Evolutionary conservation across 345 rosid species (phyloP).

Genomic region (Moringa oleifera): DNA sequence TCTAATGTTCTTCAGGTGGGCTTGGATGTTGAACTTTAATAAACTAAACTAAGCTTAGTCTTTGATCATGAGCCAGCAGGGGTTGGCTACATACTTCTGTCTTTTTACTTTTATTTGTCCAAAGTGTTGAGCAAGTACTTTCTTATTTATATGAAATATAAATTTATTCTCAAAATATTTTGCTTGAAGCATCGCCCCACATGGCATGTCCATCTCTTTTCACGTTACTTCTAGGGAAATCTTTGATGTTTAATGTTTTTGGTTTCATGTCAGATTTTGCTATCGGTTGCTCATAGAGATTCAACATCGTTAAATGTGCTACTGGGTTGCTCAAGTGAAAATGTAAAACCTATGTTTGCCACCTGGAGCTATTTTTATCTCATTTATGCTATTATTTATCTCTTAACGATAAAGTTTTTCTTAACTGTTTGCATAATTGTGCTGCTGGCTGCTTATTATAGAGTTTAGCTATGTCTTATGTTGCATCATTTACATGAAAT

Average conservation of each 20-base stretch:
- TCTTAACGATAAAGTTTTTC: no score
- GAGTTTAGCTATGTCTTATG: neutral
- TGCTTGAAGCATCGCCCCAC: neutral
- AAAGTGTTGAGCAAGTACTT: neutral
- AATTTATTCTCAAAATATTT: neutral
- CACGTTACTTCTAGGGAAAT: neutral
- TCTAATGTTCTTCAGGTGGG: neutral
- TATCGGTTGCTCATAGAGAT: neutral
- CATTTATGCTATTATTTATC: no score
- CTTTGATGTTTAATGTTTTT: neutral
- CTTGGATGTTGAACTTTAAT: neutral
- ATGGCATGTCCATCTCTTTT: neutral
- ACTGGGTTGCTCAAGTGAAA: neutral
- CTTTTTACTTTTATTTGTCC: no score
- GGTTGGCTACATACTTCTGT: neutral
- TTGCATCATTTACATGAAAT: neutral
- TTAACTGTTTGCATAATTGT: no score
- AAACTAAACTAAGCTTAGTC: neutral
- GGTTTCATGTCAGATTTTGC: neutral
- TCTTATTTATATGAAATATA: neutral
- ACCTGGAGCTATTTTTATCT: no score
- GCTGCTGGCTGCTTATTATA: neutral
- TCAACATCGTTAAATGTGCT: neutral
- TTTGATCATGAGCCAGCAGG: no score
- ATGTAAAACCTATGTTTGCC: no score